Evolutionary conservation across 2,329 filamentous ascomycete species (phyloP), one percentile per base, ranked within the genome.

Genomic region (Trichophaea hybrida): DNA sequence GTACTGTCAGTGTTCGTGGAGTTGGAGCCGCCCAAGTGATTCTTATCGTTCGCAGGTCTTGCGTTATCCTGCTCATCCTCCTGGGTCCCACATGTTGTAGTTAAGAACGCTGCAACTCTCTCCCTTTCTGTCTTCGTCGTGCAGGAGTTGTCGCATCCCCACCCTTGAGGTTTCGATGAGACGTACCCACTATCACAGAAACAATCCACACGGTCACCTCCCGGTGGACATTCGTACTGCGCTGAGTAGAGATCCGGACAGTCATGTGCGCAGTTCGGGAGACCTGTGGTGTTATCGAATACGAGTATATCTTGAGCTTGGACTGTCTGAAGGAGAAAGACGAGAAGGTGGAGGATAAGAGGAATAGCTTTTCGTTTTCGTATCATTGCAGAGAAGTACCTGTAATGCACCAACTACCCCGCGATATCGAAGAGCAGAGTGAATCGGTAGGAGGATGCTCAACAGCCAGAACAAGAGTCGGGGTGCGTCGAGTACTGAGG

Each of bases 261-360:
- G n/a, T 50, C 43, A n/a, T 61, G 63, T 2, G 64, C 64, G 50
- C 64, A 65, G 8, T 12, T 15, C 5, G 64, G 64, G 4, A 65
- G 59, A 7, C 61, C 62, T 4, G 61, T 59, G 6, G 56, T 61
- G 8, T 59, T 55, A 37, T 64, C 63, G 49, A 64, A 64, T 31
- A 59, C 55, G 7, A 64, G 46, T 10, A 62, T 59, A 24, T 59
- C 55, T 38, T 53, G 50, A 4, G 32, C 50, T 2, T 33, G 13
- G 34, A 32, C 50, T 37, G 50, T n/a, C 13, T 6, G 12, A 12
- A 53, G 5, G 32, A 35, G 24, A 35, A 35, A 53, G 50, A 53
- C 12, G n/a, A 53, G 10, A n/a, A 53, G 31, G 37, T n/a, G 10
- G 10, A 6, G 12, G 31, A 33, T 24, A 12, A 24, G 31, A 17